These are phyloP conservation scores for Limonium bicolor DNA, from an alignment of 148 eudicot species.

Conservation along the genomic window DNA sequence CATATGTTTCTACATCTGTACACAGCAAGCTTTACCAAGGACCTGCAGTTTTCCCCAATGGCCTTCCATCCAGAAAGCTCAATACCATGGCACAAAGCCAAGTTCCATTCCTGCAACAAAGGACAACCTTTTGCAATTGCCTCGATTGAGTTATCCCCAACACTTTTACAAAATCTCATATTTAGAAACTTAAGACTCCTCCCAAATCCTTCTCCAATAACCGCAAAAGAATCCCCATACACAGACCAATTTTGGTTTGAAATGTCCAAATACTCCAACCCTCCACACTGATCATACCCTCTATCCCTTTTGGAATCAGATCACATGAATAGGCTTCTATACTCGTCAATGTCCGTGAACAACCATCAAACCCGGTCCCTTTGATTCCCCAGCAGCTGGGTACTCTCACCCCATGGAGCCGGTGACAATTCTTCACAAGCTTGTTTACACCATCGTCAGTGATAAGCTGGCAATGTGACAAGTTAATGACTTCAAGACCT, in stretches of 20 bases:
- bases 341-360: constrained; percentile 23
- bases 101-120: constrained; percentile 47
- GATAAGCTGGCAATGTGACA: constrained; percentile 26
- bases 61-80: constrained; percentile 42
- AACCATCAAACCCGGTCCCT: constrained; percentile 49
- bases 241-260: constrained; percentile 17
- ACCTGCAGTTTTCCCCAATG: constrained; percentile 35
- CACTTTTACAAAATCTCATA: constrained; percentile 32
- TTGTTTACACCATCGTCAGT: constrained; percentile 34
- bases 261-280: constrained; percentile 23
- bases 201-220: constrained; percentile 32
- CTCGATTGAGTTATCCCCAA: constrained; percentile 26
- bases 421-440: constrained; percentile 27
- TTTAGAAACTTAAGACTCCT: constrained; percentile 29
- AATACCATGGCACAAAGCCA: constrained; percentile 44
- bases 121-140: constrained; percentile 54
- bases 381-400: constrained; percentile 20
- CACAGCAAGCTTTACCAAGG: constrained; percentile 43
- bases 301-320: constrained; percentile 33
- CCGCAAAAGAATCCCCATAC: constrained; percentile 23
- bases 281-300: constrained; percentile 20
- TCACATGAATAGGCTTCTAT: constrained; percentile 58
- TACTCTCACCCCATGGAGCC: constrained; percentile 30
- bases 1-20: constrained; percentile 41
- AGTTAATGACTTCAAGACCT: constrained; percentile 33